Percentiles rank a stretch among this genome's conserved stretches.
Evolutionary conservation across 495 filamentous ascomycete genomes (phyloP).

Genomic region (Cercophora newfieldiana): DNA sequence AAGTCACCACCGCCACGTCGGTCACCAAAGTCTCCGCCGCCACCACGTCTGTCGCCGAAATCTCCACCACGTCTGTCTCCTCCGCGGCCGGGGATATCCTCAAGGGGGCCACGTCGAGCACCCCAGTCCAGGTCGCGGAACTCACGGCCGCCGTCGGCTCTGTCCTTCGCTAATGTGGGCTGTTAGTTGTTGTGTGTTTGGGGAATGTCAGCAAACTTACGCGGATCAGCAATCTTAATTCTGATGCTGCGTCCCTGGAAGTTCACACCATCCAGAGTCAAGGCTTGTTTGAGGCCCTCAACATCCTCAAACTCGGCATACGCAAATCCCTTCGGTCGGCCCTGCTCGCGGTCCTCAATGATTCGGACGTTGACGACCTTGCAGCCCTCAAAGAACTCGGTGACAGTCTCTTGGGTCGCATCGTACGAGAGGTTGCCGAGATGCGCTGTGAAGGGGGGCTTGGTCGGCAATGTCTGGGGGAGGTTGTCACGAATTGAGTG

Average conservation of each 20-base stretch:
- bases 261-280: slow-evolving; percentile 73
- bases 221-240: slow-evolving; percentile 61
- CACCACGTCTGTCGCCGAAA: slow-evolving; percentile 20
- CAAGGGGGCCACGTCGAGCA: slow-evolving; percentile 88
- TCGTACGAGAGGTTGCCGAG: slow-evolving; percentile 96
- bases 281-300: slow-evolving; percentile 87
- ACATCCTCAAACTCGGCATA: slow-evolving; percentile 91
- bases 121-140: slow-evolving; percentile 55
- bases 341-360: slow-evolving; percentile 89
- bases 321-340: slow-evolving; percentile 93
- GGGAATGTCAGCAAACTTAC: slow-evolving; percentile 31
- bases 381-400: slow-evolving; percentile 82
- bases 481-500: slow-evolving; percentile 71
- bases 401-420: slow-evolving; percentile 74
- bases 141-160: slow-evolving; percentile 48
- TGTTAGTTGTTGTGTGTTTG: slow-evolving; percentile 27
- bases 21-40: slow-evolving; percentile 32
- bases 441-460: slow-evolving; percentile 93
- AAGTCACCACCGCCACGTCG: slow-evolving; percentile 34
- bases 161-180: slow-evolving; percentile 66
- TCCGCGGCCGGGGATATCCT: slow-evolving; percentile 60
- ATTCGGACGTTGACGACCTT: slow-evolving; percentile 86
- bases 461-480: slow-evolving; percentile 70
- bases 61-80: slow-evolving; percentile 45
- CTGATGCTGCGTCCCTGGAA: slow-evolving; percentile 86